Evolutionary conservation across 2,329 filamentous ascomycete species (phyloP), one percentile per base, ranked within the genome.

Genomic region (Verticillium zaregamsianum): DNA sequence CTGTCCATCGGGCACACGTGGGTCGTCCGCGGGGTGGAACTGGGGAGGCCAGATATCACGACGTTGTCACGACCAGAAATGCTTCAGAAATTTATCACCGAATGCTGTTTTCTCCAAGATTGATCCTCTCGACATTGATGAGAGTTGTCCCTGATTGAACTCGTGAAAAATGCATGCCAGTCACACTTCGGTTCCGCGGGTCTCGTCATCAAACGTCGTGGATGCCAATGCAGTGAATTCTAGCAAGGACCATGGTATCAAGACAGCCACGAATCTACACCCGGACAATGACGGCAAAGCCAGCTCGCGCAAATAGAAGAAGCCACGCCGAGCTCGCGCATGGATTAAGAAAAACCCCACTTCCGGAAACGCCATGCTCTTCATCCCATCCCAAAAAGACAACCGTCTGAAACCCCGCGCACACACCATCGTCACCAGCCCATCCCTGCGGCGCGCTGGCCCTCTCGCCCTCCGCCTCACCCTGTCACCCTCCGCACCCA

Each of bases 401-500:
- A 49, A 49, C 45, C 45, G 20, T 49, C 45, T 49, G 45, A 49
- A 49, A 49, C 45, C 45, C 8, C 2, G 40, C n/a, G 40, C 45
- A 49, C 45, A 49, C 45, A 23, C 7, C n/a, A 23, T 23, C 20
- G 6, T 49, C 45, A 49, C 45, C n/a, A 14, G 45, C n/a, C n/a
- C 20, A 49, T 25, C 45, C 45, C 45, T 25, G 45, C 11, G 7
- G 11, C 2, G 9, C 23, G 45, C 39, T n/a, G 12, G 6, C 7
- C 8, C 20, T 49, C 40, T 20, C 40, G 8, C n/a, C 17, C n/a
- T 11, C 11, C n/a, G 12, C 12, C 39, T 62, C n/a, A 89, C 64
- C 81, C 85, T 23, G 90, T 93, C 64, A 93, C 88, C 65, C 92
- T 82, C 69, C 89, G 84, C 58, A 96, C 90, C 92, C 92, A 96